Base-by-base conservation (phyloP, 768 basidiomycete genomes). In the Mycena polygramma region DNA sequence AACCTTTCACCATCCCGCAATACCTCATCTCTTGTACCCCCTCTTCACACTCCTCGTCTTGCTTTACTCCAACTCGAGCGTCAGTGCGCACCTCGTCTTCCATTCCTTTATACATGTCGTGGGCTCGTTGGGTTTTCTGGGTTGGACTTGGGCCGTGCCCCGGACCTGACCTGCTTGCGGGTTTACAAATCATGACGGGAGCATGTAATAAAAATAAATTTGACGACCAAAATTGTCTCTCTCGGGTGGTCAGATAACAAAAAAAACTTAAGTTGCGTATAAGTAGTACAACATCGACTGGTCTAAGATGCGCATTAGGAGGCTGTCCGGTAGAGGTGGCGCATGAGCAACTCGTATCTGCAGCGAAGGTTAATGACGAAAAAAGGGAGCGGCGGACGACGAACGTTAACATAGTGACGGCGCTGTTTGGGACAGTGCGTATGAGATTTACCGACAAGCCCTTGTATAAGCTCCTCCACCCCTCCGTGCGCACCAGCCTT, bases 381-480 rank as follows among this genome's bases (percentile, higher is more conserved):
- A 35, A 17, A 17, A 39, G 57, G 48, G 6, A 51, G 7, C 19
- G 63, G 39, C 57, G 63, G 30, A 8, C 8, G 51, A 51, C n/a
- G 0, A 83, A 97, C 93, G 94, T 95, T 78, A 99, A 81, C 89
- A 99, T 93, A 46, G 98, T 99, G 72, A 98, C 93, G 5, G 96
- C 96, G 75, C 94, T 95, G 79, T 96, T 96, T 19, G 98, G 98
- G 72, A 99, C 97, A 10, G 98, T 99, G 68, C 97, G 86, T 60
- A 98, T 81, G 30, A 99, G 87, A 81, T 98, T 99, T 72, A 98
- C 90, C n/a, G 93, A 94, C 68, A 99, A 79, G 9, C 98, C 98
- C 69, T 93, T 92, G 83, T 99, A 99, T 65, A 99, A 86, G 41
- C 93, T 95, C 49, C 86, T 86, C 92, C 94, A 95, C 17, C 96